A percentile compares a stretch with the other conserved stretches of the same genome.
Conservation (phyloP, 116 monocot species). For the Iris pallida region DNA sequence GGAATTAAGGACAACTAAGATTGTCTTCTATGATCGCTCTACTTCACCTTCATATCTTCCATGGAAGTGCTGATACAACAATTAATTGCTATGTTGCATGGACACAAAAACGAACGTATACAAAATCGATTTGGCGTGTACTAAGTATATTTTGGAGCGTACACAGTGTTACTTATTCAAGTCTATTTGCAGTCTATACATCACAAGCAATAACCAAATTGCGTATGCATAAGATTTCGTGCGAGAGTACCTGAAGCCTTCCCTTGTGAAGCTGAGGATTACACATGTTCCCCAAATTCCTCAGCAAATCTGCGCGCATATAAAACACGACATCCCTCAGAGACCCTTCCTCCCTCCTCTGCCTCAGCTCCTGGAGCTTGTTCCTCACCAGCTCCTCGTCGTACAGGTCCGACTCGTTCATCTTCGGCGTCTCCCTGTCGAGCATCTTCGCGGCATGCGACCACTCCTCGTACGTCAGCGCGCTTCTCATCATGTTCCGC, state of each 20-base stretch:
- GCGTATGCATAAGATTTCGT: no score
- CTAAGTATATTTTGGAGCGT: no score
- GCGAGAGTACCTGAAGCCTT: constrained; percentile 68
- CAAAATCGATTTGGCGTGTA: no score
- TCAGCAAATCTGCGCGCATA: constrained; percentile 82
- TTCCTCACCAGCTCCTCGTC: constrained; percentile 86
- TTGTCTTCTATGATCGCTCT: no score
- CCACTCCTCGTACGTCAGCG: constrained; percentile 94
- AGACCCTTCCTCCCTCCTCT: constrained; percentile 71
- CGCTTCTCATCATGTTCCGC: constrained; percentile 80
- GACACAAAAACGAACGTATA: background rate
- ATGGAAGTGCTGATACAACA: no score
- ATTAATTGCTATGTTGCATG: background rate
- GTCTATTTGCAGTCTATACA: no score
- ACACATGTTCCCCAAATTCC: constrained; percentile 94
- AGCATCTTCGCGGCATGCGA: constrained; percentile 85
- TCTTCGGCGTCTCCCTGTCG: constrained; percentile 56
- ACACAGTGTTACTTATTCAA: no score
- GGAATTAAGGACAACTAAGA: no score
- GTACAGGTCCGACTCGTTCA: constrained; percentile 63
- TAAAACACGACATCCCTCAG: constrained; percentile 85
- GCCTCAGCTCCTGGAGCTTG: constrained; percentile 76
- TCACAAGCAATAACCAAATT: no score
- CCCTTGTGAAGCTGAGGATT: constrained; percentile 86
- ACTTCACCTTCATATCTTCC: no score